Percentiles rank a stretch among this genome's conserved stretches.
Evolutionary conservation across 2,329 filamentous ascomycete species (phyloP).

Genomic region (Trichophyton equinum): DNA sequence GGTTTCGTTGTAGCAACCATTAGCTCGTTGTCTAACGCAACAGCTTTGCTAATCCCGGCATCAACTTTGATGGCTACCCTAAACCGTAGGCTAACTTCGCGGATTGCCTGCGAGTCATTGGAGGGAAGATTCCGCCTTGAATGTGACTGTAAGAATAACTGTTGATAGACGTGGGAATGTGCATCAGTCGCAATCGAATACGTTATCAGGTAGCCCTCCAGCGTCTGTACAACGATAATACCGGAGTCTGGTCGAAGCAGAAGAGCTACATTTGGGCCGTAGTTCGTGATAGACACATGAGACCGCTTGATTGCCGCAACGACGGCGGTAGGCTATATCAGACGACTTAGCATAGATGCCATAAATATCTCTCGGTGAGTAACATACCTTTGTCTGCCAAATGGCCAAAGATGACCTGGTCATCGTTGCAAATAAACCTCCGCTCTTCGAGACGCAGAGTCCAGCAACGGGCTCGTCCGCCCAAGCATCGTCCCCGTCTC

Average conservation of each 20-base stretch:
- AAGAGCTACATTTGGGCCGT: slow-evolving; percentile 74
- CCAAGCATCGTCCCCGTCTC: slow-evolving; percentile 25
- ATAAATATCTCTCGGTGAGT: not conserved
- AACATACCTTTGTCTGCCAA: slow-evolving; percentile 79
- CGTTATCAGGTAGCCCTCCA: slow-evolving; percentile 76
- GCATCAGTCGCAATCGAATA: slow-evolving; percentile 83
- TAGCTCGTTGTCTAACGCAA: slow-evolving; percentile 85
- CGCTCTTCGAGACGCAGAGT: slow-evolving; percentile 63
- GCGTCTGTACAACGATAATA: slow-evolving; percentile 82
- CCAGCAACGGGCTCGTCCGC: slow-evolving; percentile 58
- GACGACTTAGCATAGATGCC: slow-evolving; percentile 16
- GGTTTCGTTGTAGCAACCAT: slow-evolving; percentile 85
- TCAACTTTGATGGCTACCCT: slow-evolving; percentile 97
- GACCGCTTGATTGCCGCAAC: slow-evolving; percentile 78
- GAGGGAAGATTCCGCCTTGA: slow-evolving; percentile 49
- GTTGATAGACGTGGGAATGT: slow-evolving; percentile 70
- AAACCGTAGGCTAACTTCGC: slow-evolving; percentile 81
- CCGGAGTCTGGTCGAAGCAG: slow-evolving; percentile 82
- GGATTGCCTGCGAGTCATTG: slow-evolving; percentile 69
- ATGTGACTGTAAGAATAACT: slow-evolving; percentile 51
- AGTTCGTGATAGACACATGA: slow-evolving; percentile 61
- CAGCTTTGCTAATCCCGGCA: slow-evolving; percentile 75
- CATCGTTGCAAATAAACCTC: slow-evolving; percentile 76
- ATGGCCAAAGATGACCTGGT: slow-evolving; percentile 76
- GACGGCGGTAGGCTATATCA: slow-evolving; percentile 65